Percentiles rank a stretch among this genome's conserved stretches.
These are phyloP conservation scores for Phanerodontia chrysosporium DNA, from an alignment of 768 basidiomycete genomes.

Conservation along the genomic window DNA sequence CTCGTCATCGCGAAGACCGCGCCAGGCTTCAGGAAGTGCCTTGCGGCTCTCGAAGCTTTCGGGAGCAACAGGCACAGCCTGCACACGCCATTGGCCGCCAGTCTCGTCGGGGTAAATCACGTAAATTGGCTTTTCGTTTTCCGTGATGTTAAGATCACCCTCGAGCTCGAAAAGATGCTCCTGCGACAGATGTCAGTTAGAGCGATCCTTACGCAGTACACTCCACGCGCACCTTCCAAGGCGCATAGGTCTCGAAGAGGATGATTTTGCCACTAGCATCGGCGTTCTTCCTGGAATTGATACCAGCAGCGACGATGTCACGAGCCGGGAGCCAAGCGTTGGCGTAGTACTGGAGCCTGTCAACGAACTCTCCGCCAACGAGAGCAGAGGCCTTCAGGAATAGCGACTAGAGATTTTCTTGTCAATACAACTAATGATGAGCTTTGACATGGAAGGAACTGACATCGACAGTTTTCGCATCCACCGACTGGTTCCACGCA, in stretches of 20 bases:
- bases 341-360: constrained; percentile 74
- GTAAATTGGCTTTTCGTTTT: constrained; percentile 64
- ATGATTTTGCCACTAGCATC: constrained; percentile 75
- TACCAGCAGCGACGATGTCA: constrained; percentile 63
- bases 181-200: constrained; percentile 38
- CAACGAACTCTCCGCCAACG: constrained; percentile 82
- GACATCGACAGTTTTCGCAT: constrained; percentile 70
- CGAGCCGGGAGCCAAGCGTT: constrained; percentile 93
- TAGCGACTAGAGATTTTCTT: constrained; percentile 41
- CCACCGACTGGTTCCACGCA: constrained; percentile 81
- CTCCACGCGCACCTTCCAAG: constrained; percentile 71
- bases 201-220: constrained; percentile 88
- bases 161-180: constrained; percentile 93
- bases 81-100: constrained; percentile 78
- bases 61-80: constrained; percentile 79
- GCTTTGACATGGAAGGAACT: constrained; percentile 21
- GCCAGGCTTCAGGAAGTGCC: constrained; percentile 89
- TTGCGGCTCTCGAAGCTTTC: constrained; percentile 91
- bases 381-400: constrained; percentile 80
- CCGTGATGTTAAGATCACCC: constrained; percentile 42
- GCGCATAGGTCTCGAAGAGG: constrained; percentile 72
- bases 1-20: constrained; percentile 83
- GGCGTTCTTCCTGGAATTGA: constrained; percentile 49
- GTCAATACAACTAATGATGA: background rate
- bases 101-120: constrained; percentile 87